Conservation (phyloP, 2,329 filamentous ascomycete species). For the Truncatella angustata region DNA sequence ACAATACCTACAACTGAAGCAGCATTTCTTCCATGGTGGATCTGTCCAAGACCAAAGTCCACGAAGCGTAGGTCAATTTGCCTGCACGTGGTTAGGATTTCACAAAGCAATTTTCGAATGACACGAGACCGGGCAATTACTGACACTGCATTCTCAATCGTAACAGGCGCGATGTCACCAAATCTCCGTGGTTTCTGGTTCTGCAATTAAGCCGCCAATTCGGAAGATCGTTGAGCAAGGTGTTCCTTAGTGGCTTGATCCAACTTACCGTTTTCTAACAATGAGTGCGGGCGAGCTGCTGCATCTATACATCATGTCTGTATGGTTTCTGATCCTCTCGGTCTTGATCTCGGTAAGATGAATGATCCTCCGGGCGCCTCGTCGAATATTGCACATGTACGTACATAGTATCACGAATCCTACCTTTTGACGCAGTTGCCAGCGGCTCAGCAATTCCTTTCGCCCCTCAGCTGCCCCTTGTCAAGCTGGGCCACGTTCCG, state of each 20-base stretch:
- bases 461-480: neutral
- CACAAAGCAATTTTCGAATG: no score
- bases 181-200: no score
- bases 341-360: neutral
- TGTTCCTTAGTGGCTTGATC: no score
- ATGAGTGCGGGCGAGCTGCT: neutral
- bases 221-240: no score
- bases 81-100: no score
- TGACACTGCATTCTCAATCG: neutral
- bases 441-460: neutral
- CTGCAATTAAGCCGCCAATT: no score
- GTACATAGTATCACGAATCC: neutral
- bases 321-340: neutral
- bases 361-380: neutral
- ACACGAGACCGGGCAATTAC: neutral
- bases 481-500: neutral
- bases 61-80: no score
- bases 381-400: neutral
- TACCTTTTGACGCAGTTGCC: neutral
- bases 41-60: no score
- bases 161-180: no score
- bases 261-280: neutral
- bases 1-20: no score
- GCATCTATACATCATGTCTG: neutral
- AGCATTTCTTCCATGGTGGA: no score